phyloP scores from a whole-genome alignment of 2,329 filamentous ascomycete species.

The Ceratocystis harringtonii region DNA sequence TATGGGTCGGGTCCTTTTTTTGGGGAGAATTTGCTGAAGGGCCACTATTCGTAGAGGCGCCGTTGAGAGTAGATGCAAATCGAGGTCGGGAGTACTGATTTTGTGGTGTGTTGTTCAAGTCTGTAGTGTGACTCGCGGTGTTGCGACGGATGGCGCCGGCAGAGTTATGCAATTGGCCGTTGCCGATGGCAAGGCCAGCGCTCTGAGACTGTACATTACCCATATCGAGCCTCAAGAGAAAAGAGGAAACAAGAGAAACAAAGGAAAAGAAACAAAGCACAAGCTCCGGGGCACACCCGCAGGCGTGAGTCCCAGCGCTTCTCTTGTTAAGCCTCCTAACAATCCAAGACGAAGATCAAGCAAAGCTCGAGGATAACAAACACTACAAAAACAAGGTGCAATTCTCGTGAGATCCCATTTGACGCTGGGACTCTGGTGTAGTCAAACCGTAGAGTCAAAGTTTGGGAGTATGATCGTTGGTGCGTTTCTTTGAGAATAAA shows the following conservation, averaged over 20 bases:
- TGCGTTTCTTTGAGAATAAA: background rate
- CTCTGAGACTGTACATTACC: background rate
- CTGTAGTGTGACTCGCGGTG: background rate
- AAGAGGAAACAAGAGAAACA: background rate
- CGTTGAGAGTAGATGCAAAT: background rate
- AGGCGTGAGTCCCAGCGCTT: background rate
- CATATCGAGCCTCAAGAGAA: background rate
- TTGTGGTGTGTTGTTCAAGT: background rate
- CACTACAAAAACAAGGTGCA: background rate
- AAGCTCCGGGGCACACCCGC: conserved; percentile 2
- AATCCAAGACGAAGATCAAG: background rate
- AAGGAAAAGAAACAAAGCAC: background rate
- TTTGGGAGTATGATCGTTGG: background rate
- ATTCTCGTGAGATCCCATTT: background rate
- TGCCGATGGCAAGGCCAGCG: background rate
- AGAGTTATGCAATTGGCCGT: background rate
- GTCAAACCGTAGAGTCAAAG: background rate
- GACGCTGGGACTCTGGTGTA: background rate
- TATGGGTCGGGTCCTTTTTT: background rate
- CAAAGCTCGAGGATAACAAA: background rate
- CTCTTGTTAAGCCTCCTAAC: background rate
- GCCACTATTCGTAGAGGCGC: background rate
- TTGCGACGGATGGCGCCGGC: background rate
- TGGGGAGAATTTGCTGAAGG: background rate
- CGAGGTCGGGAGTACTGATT: background rate